phyloP scores from a whole-genome alignment of 1,284 basidiomycete species.

The Heterobasidion occidentale region DNA sequence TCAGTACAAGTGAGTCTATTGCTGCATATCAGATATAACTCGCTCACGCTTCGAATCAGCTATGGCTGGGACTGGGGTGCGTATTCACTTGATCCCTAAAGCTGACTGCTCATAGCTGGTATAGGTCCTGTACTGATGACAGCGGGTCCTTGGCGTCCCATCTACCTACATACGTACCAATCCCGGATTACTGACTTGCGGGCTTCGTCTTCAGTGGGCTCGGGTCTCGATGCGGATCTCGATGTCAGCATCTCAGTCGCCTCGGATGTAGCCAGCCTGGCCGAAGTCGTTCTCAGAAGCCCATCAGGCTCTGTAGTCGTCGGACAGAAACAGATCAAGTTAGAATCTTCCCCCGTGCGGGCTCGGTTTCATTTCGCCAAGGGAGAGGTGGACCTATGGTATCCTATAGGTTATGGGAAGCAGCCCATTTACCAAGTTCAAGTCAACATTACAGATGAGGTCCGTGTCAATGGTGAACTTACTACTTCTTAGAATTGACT shows the following conservation, averaged over 20 bases:
- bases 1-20: conserved; percentile 63
- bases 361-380: conserved; percentile 43
- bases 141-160: conserved; percentile 73
- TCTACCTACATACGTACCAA: conserved; percentile 62
- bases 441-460: conserved; percentile 42
- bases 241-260: conserved; percentile 38
- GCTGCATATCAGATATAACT: not conserved
- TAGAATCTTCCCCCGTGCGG: conserved; percentile 28
- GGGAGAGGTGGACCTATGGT: conserved; percentile 70
- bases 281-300: conserved; percentile 39
- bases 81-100: conserved; percentile 10
- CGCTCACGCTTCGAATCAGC: conserved; percentile 25
- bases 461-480: conserved; percentile 19
- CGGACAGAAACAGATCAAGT: conserved; percentile 27
- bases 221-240: conserved; percentile 41
- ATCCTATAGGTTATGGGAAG: conserved; percentile 74
- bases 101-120: not conserved
- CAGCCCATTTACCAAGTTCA: conserved; percentile 71
- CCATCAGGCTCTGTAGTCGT: conserved; percentile 36
- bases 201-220: conserved; percentile 45
- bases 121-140: conserved; percentile 71
- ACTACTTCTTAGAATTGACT: not conserved
- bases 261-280: conserved; percentile 25
- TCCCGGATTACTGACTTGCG: conserved; percentile 59
- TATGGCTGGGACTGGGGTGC: conserved; percentile 85